phyloP scores from a whole-genome alignment of 495 filamentous ascomycete genomes.

The Polyplosphaeria fusca region DNA sequence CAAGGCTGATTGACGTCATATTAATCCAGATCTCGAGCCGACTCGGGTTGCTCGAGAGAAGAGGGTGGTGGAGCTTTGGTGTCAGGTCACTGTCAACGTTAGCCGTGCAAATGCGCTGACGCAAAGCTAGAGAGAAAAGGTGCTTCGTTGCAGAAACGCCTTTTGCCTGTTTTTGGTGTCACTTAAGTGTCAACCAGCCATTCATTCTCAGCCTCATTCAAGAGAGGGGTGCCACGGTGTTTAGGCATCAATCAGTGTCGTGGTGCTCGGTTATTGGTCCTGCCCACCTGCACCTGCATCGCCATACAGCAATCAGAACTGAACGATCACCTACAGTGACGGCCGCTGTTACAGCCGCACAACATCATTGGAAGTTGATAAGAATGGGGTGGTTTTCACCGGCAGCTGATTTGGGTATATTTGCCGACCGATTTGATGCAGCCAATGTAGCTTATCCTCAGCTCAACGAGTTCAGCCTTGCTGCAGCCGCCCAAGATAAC shows the following conservation, averaged over 20 bases:
- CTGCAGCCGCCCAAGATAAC: no score
- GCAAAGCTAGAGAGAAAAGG: neutral
- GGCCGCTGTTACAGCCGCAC: no score
- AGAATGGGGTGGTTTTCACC: no score
- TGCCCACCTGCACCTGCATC: neutral
- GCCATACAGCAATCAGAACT: neutral
- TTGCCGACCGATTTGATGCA: no score
- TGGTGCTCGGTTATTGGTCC: conserved; percentile 10
- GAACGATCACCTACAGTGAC: neutral
- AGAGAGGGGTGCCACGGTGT: neutral
- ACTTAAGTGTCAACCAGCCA: neutral
- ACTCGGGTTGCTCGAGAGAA: neutral
- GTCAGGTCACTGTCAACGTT: neutral
- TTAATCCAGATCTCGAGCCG: neutral
- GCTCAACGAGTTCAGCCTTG: no score
- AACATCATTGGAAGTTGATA: neutral
- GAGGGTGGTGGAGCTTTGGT: neutral
- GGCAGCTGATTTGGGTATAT: no score
- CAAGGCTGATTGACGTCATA: neutral
- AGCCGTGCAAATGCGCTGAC: neutral
- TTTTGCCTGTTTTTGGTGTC: neutral
- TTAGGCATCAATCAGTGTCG: conserved; percentile 1
- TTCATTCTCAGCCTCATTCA: conserved; percentile 14
- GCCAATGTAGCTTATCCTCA: no score
- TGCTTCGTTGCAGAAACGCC: neutral